These are phyloP conservation scores for Boehmeria nivea DNA, from an alignment of 306 rosid genomes.

Conservation along the genomic window DNA sequence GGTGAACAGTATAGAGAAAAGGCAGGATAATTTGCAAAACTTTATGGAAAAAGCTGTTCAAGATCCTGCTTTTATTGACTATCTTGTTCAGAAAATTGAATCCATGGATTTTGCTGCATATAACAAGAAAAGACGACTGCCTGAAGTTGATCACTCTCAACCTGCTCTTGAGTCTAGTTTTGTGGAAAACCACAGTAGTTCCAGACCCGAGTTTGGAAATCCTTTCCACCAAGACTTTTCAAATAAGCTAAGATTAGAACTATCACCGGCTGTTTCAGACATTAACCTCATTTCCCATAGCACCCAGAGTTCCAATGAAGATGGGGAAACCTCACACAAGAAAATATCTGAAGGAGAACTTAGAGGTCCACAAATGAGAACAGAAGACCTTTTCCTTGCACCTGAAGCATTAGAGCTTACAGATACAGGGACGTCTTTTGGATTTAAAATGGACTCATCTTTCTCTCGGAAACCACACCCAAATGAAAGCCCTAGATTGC, in stretches of 20 bases:
- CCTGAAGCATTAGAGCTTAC: slow-evolving; percentile 79
- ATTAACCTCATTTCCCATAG: slow-evolving; percentile 73
- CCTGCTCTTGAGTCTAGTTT: slow-evolving; percentile 49
- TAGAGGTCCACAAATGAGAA: slow-evolving; percentile 44
- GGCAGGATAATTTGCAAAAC: slow-evolving; percentile 54
- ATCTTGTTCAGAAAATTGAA: slow-evolving; percentile 63
- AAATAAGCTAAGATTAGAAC: slow-evolving; percentile 68
- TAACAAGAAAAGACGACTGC: slow-evolving; percentile 86
- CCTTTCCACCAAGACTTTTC: slow-evolving; percentile 81
- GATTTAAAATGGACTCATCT: slow-evolving; percentile 66
- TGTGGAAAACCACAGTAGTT: slow-evolving; percentile 58
- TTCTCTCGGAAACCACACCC: slow-evolving; percentile 38
- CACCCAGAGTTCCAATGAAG: slow-evolving; percentile 87
- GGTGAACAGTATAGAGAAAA: slow-evolving; percentile 53
- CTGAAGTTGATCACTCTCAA: slow-evolving; percentile 44
- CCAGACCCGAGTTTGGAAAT: slow-evolving; percentile 61
- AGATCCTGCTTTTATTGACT: slow-evolving; percentile 56
- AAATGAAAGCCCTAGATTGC: slow-evolving; percentile 43
- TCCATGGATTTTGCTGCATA: slow-evolving; percentile 71
- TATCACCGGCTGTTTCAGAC: slow-evolving; percentile 80
- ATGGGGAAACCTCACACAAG: slow-evolving; percentile 53
- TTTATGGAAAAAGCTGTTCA: slow-evolving; percentile 64
- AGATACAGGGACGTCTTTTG: slow-evolving; percentile 86
- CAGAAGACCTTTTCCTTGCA: slow-evolving; percentile 43
- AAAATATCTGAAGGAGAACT: slow-evolving; percentile 51